Conservation (phyloP, 2,329 filamentous ascomycete species). For the Penicillium italicum region DNA sequence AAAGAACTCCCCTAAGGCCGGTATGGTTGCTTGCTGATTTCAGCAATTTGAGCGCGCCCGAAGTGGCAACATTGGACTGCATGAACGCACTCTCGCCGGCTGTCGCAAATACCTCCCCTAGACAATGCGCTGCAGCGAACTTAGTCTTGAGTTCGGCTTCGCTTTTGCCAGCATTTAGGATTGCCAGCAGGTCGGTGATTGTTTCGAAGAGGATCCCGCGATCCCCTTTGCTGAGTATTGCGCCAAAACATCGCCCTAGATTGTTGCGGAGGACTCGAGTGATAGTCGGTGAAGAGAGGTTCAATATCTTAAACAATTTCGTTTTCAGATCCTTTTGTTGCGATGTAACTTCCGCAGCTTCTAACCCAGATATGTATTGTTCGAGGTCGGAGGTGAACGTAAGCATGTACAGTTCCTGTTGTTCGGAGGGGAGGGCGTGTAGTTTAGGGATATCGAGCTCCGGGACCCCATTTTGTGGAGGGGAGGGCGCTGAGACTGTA, state of each 20-base stretch:
- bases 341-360: conserved; percentile 74
- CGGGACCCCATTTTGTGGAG: conserved; percentile 34
- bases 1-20: conserved; percentile 74
- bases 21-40: conserved; percentile 77
- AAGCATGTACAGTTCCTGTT: conserved; percentile 91
- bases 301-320: conserved; percentile 90
- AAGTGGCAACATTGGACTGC: conserved; percentile 70
- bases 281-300: conserved; percentile 72
- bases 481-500: conserved; percentile 31
- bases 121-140: conserved; percentile 80
- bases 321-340: conserved; percentile 92
- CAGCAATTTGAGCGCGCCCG: conserved; percentile 70
- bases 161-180: conserved; percentile 69
- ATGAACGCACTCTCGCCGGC: conserved; percentile 91
- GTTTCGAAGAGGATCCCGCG: conserved; percentile 91
- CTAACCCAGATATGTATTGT: conserved; percentile 68
- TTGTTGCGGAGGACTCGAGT: conserved; percentile 88
- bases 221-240: conserved; percentile 80
- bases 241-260: conserved; percentile 75
- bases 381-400: conserved; percentile 81
- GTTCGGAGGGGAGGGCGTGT: conserved; percentile 82
- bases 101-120: conserved; percentile 86
- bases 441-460: conserved; percentile 90
- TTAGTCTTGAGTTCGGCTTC: conserved; percentile 76
- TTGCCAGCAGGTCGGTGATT: conserved; percentile 76